Percentiles rank a stretch among this genome's conserved stretches.
Conservation (phyloP, 1,284 basidiomycete species). For the Rhodotorula sp. region DNA sequence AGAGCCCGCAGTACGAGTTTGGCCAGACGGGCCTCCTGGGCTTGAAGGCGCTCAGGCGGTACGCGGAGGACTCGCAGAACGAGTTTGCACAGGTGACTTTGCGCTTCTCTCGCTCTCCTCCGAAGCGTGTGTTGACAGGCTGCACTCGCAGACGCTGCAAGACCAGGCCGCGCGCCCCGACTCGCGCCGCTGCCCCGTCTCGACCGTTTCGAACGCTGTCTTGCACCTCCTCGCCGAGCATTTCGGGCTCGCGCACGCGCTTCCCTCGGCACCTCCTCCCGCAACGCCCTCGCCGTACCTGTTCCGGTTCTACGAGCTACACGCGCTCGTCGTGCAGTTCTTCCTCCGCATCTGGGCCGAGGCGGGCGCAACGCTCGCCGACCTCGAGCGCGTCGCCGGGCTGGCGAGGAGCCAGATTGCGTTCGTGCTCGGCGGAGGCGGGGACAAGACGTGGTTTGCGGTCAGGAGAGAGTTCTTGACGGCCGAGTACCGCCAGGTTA, state of each 20-base stretch:
- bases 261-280: conserved; percentile 50
- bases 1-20: conserved; percentile 80
- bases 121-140: neutral
- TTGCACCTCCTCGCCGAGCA: conserved; percentile 81
- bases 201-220: conserved; percentile 80
- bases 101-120: conserved; percentile 17
- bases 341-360: conserved; percentile 95
- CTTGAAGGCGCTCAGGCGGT: conserved; percentile 68
- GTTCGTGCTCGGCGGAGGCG: conserved; percentile 11
- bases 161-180: conserved; percentile 67
- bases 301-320: conserved; percentile 70
- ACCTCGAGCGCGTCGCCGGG: conserved; percentile 79
- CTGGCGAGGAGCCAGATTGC: conserved; percentile 76
- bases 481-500: conserved; percentile 79
- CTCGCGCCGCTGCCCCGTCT: conserved; percentile 80
- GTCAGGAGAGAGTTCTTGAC: conserved; percentile 69
- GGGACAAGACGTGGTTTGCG: conserved; percentile 22
- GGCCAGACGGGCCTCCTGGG: conserved; percentile 80
- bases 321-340: conserved; percentile 79
- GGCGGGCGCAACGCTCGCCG: conserved; percentile 74
- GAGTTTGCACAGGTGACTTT: conserved; percentile 84
- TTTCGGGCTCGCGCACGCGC: conserved; percentile 73
- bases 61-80: conserved; percentile 70
- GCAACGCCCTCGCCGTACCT: conserved; percentile 84
- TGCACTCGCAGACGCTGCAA: conserved; percentile 51